Evolutionary conservation across 2,329 filamentous ascomycete genomes (phyloP).

Genomic region (Corniculantispora saksenae): DNA sequence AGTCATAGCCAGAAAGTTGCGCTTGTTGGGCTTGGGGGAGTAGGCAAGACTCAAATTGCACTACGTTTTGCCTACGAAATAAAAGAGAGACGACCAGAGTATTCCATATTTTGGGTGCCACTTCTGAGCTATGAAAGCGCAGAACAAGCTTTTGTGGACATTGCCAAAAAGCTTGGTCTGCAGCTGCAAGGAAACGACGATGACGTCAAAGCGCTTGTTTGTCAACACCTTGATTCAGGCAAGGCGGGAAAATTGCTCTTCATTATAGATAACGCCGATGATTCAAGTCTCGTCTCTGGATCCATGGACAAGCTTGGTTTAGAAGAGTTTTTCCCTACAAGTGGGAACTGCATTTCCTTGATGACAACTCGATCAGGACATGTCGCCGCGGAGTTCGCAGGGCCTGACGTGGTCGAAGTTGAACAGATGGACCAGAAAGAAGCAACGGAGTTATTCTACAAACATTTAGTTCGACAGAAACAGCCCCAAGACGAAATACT

Average conservation of each 20-base stretch:
- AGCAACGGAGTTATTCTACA: conserved; percentile 27
- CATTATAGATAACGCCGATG: conserved; percentile 45
- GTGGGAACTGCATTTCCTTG: conserved; percentile 33
- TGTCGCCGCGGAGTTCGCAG: conserved; percentile 30
- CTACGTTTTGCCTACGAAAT: conserved; percentile 34
- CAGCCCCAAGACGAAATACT: neutral
- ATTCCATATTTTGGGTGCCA: conserved; percentile 47
- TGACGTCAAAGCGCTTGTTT: conserved; percentile 63
- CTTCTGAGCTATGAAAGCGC: conserved; percentile 39
- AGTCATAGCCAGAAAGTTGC: neutral
- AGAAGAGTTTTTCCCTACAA: conserved; percentile 31
- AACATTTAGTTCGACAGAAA: neutral
- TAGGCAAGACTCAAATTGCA: neutral
- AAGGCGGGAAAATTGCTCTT: conserved; percentile 39
- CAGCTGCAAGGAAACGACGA: conserved; percentile 42
- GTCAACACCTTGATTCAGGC: conserved; percentile 34
- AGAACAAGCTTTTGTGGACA: conserved; percentile 38
- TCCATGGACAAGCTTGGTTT: conserved; percentile 24
- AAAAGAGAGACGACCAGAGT: conserved; percentile 34
- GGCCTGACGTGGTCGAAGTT: conserved; percentile 10
- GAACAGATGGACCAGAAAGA: conserved; percentile 26
- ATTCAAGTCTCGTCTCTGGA: conserved; percentile 30
- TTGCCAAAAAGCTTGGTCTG: conserved; percentile 34
- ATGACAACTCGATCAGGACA: conserved; percentile 41
- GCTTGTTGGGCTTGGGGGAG: neutral